These are phyloP conservation scores for Chloropicon primus DNA, from an alignment of 139 green algal species.

Conservation along the genomic window DNA sequence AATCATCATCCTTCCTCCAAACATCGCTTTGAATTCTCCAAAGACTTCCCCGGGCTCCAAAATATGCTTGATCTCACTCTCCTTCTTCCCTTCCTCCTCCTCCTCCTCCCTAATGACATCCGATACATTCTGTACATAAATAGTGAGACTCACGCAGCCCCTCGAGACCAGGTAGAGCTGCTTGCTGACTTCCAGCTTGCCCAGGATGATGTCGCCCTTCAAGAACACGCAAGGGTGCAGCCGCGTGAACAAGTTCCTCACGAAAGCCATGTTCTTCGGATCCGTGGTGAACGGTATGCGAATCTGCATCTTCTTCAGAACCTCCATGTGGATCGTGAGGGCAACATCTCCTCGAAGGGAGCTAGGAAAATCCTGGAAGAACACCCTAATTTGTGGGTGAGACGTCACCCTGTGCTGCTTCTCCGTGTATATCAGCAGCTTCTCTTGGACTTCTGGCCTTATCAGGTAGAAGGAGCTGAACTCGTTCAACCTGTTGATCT, in stretches of 20 bases:
- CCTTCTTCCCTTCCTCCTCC: background rate
- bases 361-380: slow-evolving; percentile 3
- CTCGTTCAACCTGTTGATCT: slow-evolving; percentile 10
- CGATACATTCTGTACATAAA: background rate
- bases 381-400: background rate
- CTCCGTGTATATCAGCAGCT: slow-evolving; percentile 7
- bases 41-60: background rate
- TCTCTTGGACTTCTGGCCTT: background rate
- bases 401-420: background rate
- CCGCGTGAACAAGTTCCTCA: background rate
- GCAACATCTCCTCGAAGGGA: background rate
- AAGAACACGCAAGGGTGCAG: slow-evolving; percentile 1
- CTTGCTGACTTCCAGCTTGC: slow-evolving; percentile 1
- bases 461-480: slow-evolving; percentile 9
- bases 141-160: background rate
- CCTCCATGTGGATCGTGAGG: background rate
- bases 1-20: background rate
- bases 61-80: background rate
- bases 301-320: background rate
- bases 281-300: background rate
- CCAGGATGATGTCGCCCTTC: slow-evolving; percentile 5
- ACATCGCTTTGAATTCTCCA: background rate
- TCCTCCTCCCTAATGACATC: background rate
- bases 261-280: background rate
- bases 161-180: slow-evolving; percentile 7